Base-by-base conservation (phyloP, 768 basidiomycete species). In the Leccinellum rugosiceps region DNA sequence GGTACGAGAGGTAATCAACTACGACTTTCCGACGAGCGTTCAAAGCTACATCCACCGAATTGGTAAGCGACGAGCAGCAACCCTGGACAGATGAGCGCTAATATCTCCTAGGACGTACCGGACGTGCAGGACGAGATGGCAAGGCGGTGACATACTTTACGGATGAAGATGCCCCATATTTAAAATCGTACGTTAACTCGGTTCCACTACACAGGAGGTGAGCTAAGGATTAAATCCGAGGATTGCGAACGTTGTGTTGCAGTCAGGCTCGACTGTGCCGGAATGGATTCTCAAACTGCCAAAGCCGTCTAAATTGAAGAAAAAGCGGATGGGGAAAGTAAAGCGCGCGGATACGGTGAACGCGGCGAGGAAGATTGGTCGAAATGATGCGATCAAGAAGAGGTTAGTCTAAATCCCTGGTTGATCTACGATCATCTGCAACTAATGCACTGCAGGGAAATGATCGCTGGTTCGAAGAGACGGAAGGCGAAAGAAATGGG, bases 31-130 rank as follows among this genome's bases (percentile, higher is more conserved):
- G 3, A 94, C 89, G 38, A 95, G 85, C 54, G 88, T 96, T 2
- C 94, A 96, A 71, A 94, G 91, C 67, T 99, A 99, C 68, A 83
- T 99, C 44, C 97, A 99, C 73, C 82, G 97, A 23, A 97, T 99
- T 52, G 96, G 92, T 88, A 35, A 15, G 21, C 13, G 48, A 76
- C 67, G 56, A 34, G 25, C 53, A 19, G 46, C 32, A 19, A 43
- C 5, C 10, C 2, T 19, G 41, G 41, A 13, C n/a, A 43, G 11
- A 43, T 43, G 41, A 43, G 41, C 41, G 48, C 41, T 66, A 53
- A 67, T 52, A 15, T 49, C 26, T 52, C 19, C 21, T 49, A 92
- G 90, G 94, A 68, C 91, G 97, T 60, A 98, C 97, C 4, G 97
- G 96, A 21, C 84, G 97, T 53, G 95, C 95, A 17, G 96, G 94